phyloP scores from a whole-genome alignment of 345 rosid species.

The Citrus reticulata region DNA sequence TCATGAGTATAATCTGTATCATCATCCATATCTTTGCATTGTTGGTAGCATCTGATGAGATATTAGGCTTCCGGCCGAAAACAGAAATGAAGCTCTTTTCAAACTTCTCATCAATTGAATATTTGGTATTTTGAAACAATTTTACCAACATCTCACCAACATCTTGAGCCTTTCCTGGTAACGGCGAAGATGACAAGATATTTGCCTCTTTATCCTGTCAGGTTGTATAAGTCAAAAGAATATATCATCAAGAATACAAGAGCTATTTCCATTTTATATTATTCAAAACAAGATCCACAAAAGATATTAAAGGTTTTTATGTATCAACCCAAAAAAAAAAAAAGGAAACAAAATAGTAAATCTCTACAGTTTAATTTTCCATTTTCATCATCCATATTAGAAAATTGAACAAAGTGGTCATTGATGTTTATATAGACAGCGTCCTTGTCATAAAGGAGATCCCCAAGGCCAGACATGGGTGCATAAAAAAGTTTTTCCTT shows the following conservation, averaged over 20 bases:
- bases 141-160: slow-evolving; percentile 77
- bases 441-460: too few species aligned
- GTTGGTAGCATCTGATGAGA: slow-evolving; percentile 28
- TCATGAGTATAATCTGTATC: slow-evolving; percentile 19
- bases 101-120: slow-evolving; percentile 80
- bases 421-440: too few species aligned
- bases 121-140: slow-evolving; percentile 76
- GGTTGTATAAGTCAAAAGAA: background rate
- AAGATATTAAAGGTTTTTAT: background rate
- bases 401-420: too few species aligned
- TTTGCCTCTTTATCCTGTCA: background rate
- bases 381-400: too few species aligned
- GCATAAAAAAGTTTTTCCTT: too few species aligned
- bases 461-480: too few species aligned
- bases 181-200: slow-evolving; percentile 6
- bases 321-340: background rate
- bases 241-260: background rate
- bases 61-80: slow-evolving; percentile 44
- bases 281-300: background rate
- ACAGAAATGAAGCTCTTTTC: slow-evolving; percentile 64
- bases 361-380: slow-evolving; percentile 40
- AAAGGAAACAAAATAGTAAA: slow-evolving; percentile 9
- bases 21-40: slow-evolving; percentile 29
- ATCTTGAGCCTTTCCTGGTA: slow-evolving; percentile 64
- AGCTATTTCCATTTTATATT: background rate